A percentile compares a stretch with the other conserved stretches of the same genome.
phyloP scores from a whole-genome alignment of 768 basidiomycete genomes.

The Agaricus bisporus region DNA sequence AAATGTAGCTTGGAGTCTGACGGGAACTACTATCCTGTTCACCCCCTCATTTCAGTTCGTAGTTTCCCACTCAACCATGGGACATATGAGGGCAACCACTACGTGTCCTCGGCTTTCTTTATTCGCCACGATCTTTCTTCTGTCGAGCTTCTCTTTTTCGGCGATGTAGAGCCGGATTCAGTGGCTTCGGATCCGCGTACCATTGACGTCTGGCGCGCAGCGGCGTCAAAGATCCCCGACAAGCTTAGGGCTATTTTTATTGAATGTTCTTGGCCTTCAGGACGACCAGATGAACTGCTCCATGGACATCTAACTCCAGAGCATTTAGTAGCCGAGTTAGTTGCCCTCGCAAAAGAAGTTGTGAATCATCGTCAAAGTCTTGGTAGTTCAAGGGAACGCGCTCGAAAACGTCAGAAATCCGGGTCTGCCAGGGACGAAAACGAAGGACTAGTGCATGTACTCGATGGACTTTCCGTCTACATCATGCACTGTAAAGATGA shows the following conservation, averaged over 20 bases:
- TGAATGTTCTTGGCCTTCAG: conserved; percentile 86
- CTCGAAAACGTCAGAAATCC: conserved; percentile 32
- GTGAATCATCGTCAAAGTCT: conserved; percentile 26
- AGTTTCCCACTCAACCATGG: conserved; percentile 75
- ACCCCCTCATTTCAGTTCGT: conserved; percentile 53
- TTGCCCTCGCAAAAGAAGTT: conserved; percentile 63
- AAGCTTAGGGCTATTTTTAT: conserved; percentile 80
- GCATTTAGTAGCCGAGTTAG: conserved; percentile 72
- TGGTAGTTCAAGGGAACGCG: conserved; percentile 21
- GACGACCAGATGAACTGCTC: conserved; percentile 57
- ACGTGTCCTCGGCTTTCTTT: conserved; percentile 84
- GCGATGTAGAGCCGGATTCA: conserved; percentile 87
- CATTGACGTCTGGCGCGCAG: conserved; percentile 71
- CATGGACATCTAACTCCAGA: conserved; percentile 87
- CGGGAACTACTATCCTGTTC: conserved; percentile 45
- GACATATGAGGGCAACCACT: conserved; percentile 43
- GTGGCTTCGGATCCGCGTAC: conserved; percentile 56
- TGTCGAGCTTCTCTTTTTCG: conserved; percentile 87
- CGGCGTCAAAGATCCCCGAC: conserved; percentile 70
- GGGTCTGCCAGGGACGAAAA: conserved; percentile 35
- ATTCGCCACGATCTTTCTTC: conserved; percentile 56
- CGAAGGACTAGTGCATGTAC: conserved; percentile 42
- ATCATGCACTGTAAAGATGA: conserved; percentile 87
- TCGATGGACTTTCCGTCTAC: conserved; percentile 63
- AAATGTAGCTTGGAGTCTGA: conserved; percentile 42